A percentile compares a stretch with the other conserved stretches of the same genome.
phyloP scores from a whole-genome alignment of 257 asterid species.

The Solanum microdontum region DNA sequence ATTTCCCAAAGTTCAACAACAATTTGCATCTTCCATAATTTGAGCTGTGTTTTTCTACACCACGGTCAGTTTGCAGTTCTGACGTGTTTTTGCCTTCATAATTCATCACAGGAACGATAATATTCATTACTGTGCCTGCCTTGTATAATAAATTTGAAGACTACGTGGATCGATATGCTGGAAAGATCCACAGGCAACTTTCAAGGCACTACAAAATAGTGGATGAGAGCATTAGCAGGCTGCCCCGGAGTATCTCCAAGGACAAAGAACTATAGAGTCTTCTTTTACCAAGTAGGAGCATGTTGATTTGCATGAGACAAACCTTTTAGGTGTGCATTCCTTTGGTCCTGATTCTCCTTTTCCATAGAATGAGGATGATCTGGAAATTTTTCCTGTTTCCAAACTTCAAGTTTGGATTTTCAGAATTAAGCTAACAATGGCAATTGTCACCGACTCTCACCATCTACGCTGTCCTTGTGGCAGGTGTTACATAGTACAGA shows the following conservation, averaged over 20 bases:
- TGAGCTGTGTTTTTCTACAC: neutral
- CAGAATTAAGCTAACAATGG: neutral
- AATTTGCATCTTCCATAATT: neutral
- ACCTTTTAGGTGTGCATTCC: neutral
- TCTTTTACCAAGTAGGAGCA: neutral
- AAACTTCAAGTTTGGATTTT: neutral
- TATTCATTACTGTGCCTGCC: slow-evolving; percentile 70
- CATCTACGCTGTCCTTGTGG: neutral
- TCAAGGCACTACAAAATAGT: slow-evolving; percentile 72
- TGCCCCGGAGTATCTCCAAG: slow-evolving; percentile 45
- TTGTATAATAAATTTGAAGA: slow-evolving; percentile 56
- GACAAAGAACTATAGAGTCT: slow-evolving; percentile 47
- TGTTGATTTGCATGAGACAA: neutral
- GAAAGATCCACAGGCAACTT: slow-evolving; percentile 50
- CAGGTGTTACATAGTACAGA: neutral
- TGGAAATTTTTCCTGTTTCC: neutral
- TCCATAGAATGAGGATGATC: neutral
- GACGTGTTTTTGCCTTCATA: neutral
- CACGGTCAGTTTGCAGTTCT: neutral
- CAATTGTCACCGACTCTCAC: neutral
- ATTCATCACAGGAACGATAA: slow-evolving; percentile 48
- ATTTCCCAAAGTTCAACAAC: neutral
- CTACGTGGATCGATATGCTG: slow-evolving; percentile 51
- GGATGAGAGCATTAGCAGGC: slow-evolving; percentile 67
- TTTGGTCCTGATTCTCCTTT: neutral